These are phyloP conservation scores for Leccinum subgranulosum DNA, from an alignment of 768 basidiomycete species.

Conservation along the genomic window DNA sequence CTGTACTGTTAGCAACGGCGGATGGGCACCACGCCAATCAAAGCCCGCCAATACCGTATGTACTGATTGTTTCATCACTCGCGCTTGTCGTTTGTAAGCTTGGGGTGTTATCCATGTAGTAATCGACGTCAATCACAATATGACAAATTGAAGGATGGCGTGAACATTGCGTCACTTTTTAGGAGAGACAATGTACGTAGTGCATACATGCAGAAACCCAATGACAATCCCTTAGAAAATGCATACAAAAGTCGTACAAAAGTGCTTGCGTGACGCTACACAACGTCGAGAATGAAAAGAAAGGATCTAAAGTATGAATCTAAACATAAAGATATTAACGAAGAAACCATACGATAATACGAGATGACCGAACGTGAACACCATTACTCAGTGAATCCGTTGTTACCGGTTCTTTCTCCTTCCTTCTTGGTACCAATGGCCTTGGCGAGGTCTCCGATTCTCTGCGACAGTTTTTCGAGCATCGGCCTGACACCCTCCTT, in stretches of 20 bases:
- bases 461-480: constrained; percentile 48
- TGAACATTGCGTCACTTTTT: constrained; percentile 1
- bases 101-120: neutral
- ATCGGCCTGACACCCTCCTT: constrained; percentile 59
- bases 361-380: neutral
- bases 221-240: constrained; percentile 10
- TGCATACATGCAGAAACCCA: constrained; percentile 17
- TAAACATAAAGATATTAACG: constrained; percentile 17
- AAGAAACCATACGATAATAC: constrained; percentile 8
- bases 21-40: neutral
- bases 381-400: constrained; percentile 12
- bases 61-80: constrained; percentile 3
- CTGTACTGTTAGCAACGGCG: constrained; percentile 5
- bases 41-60: neutral
- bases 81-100: constrained; percentile 5
- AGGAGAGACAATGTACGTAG: constrained; percentile 1
- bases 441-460: constrained; percentile 31
- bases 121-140: neutral
- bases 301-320: constrained; percentile 27
- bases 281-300: constrained; percentile 8
- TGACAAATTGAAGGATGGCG: neutral
- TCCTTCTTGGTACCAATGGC: constrained; percentile 29
- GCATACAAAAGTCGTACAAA: constrained; percentile 17
- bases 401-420: constrained; percentile 12
- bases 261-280: constrained; percentile 18